Conservation (phyloP, 345 rosid species). For the Populus euphratica region DNA sequence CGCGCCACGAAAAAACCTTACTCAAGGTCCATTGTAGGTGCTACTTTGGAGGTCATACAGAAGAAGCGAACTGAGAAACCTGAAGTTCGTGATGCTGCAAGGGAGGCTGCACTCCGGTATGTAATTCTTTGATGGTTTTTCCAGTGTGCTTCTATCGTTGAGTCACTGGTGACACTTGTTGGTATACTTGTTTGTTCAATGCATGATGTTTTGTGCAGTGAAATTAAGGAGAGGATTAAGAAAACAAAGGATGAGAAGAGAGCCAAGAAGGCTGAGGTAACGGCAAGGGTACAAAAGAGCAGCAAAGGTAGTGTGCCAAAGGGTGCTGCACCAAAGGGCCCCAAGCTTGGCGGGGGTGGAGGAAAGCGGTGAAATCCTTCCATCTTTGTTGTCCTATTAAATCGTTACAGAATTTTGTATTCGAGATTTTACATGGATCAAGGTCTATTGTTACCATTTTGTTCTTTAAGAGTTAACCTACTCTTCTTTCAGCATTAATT, state of each 20-base stretch:
- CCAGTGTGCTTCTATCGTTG: not conserved
- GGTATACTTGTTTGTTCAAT: not conserved
- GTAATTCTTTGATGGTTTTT: not conserved
- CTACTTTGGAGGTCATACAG: slow-evolving; percentile 67
- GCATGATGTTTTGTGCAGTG: slow-evolving; percentile 30
- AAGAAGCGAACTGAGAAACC: slow-evolving; percentile 64
- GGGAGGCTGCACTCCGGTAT: slow-evolving; percentile 60
- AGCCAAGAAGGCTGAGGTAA: slow-evolving; percentile 73
- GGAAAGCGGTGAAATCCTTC: slow-evolving; percentile 53
- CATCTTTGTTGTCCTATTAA: not conserved
- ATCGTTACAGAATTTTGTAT: not conserved
- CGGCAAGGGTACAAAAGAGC: slow-evolving; percentile 52
- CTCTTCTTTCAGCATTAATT: not conserved
- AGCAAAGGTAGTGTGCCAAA: slow-evolving; percentile 43
- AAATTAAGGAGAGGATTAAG: slow-evolving; percentile 82
- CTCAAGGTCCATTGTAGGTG: slow-evolving; percentile 72
- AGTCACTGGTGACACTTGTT: not conserved
- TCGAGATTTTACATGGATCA: not conserved
- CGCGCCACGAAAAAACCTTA: slow-evolving; percentile 58
- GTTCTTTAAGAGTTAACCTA: not conserved
- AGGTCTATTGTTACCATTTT: not conserved
- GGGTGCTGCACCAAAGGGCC: slow-evolving; percentile 51
- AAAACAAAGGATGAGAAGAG: slow-evolving; percentile 82
- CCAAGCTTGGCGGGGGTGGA: slow-evolving; percentile 72
- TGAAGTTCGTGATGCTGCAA: slow-evolving; percentile 65